Conservation (phyloP, 768 basidiomycete species). For the Leccinum rimulosum region DNA sequence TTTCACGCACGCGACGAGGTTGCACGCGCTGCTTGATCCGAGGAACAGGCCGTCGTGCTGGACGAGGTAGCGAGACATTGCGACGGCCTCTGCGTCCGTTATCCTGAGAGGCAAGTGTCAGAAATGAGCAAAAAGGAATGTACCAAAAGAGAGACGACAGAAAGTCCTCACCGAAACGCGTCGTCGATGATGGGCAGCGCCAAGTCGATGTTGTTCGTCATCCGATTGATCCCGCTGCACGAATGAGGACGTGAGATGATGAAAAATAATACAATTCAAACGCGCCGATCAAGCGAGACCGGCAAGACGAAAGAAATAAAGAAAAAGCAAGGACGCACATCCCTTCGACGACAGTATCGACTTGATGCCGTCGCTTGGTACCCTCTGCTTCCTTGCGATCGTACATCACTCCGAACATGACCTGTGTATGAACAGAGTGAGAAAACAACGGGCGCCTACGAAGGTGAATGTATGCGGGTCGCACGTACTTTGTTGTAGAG, state of each 20-base stretch:
- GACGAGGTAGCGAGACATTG: constrained; percentile 93
- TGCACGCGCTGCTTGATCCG: constrained; percentile 95
- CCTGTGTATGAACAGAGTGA: constrained; percentile 35
- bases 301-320: constrained; percentile 6
- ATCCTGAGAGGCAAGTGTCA: constrained; percentile 47
- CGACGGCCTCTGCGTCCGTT: constrained; percentile 90
- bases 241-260: background rate
- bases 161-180: constrained; percentile 64
- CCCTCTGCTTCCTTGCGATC: constrained; percentile 92
- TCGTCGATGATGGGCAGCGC: constrained; percentile 86
- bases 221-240: constrained; percentile 83
- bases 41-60: constrained; percentile 89
- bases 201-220: constrained; percentile 87
- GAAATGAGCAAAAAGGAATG: background rate
- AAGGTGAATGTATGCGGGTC: background rate
- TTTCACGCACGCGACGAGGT: constrained; percentile 88
- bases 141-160: background rate
- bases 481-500: constrained; percentile 81
- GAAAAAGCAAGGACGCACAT: constrained; percentile 48
- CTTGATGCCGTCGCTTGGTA: constrained; percentile 87
- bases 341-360: constrained; percentile 94
- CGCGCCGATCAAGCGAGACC: background rate
- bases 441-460: background rate
- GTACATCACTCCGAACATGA: constrained; percentile 94
- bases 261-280: background rate